phyloP scores from a whole-genome alignment of 75 land plant genomes.

The Pseudotsuga menziesii region DNA sequence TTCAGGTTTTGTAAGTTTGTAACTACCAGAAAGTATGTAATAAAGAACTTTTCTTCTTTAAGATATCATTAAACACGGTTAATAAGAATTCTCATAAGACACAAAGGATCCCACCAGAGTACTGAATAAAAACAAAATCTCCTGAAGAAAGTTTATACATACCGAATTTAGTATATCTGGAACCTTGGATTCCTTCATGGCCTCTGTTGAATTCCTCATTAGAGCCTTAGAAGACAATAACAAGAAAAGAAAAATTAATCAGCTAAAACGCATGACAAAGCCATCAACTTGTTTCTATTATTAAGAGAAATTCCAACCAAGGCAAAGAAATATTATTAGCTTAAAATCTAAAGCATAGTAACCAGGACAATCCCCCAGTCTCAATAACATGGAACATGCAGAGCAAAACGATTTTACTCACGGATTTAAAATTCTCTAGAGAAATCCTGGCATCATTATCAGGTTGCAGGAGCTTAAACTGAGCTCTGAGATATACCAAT shows the following conservation, averaged over 20 bases:
- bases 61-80: neutral
- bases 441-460: conserved; percentile 59
- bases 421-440: conserved; percentile 70
- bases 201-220: conserved; percentile 24
- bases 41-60: no score
- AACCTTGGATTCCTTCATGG: conserved; percentile 32
- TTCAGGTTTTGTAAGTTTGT: no score
- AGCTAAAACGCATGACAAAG: neutral
- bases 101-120: neutral
- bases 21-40: no score
- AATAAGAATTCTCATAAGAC: neutral
- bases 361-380: neutral
- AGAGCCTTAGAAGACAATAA: conserved; percentile 14
- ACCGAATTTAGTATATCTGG: conserved; percentile 23
- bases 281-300: neutral
- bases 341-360: neutral
- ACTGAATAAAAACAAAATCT: neutral
- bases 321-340: neutral
- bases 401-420: conserved; percentile 15
- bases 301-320: neutral
- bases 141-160: conserved; percentile 2
- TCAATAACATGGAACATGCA: neutral
- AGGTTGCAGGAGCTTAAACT: conserved; percentile 74
- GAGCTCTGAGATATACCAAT: conserved; percentile 64
- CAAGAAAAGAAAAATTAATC: neutral